phyloP scores from a whole-genome alignment of 83 land plant genomes.

The Larix sibirica region DNA sequence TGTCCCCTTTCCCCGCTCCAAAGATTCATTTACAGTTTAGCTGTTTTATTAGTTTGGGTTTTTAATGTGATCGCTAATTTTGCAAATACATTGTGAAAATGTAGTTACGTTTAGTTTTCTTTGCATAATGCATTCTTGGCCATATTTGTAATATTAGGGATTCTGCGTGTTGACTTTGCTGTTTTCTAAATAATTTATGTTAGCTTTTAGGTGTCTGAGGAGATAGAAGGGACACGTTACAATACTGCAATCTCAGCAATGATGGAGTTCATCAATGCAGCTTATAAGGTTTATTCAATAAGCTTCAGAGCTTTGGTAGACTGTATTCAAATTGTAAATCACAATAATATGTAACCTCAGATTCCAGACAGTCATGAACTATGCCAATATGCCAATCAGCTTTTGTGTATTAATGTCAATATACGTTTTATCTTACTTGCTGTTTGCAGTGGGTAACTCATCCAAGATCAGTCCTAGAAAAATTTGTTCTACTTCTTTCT shows the following conservation, averaged over 20 bases:
- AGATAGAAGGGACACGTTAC: slow-evolving; percentile 82
- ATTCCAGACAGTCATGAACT: not conserved
- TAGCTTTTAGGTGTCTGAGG: slow-evolving; percentile 69
- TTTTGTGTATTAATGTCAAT: not conserved
- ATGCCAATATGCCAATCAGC: not conserved
- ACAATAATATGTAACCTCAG: not conserved
- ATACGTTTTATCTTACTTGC: not conserved
- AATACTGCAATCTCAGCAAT: slow-evolving; percentile 96
- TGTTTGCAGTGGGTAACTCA: slow-evolving; percentile 74
- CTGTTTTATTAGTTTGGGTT: too few species aligned
- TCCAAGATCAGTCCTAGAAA: slow-evolving; percentile 64
- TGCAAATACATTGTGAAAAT: not conserved
- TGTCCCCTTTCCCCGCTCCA: not conserved
- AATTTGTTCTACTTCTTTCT: slow-evolving; percentile 86
- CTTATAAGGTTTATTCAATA: slow-evolving; percentile 68
- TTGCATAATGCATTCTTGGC: not conserved
- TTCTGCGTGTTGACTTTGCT: not conserved
- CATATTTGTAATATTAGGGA: not conserved
- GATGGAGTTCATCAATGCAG: slow-evolving; percentile 98
- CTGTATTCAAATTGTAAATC: not conserved
- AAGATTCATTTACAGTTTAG: too few species aligned
- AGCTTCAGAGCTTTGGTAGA: not conserved
- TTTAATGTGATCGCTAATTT: not conserved
- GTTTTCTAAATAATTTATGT: not conserved
- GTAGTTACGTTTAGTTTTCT: not conserved